Base-by-base conservation (phyloP, 75 land plant species). In the Chamaecyparis obtusa region DNA sequence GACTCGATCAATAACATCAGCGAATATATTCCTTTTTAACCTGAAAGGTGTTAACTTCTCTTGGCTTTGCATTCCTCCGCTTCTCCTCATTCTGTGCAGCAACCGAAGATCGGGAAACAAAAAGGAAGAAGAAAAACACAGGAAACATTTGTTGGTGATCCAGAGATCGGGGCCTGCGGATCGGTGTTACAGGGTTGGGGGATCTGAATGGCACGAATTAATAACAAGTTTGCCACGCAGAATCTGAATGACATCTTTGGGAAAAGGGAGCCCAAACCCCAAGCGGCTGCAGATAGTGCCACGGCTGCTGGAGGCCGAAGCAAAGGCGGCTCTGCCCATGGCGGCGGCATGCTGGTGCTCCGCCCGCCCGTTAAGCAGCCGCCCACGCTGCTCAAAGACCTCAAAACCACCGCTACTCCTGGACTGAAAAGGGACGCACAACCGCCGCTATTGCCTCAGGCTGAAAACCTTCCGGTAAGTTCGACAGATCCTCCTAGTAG, bases 181-280 rank as follows among this genome's bases (percentile, higher is more conserved):
- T 74, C 76, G 76, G 37, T 30, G 36, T 33, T 32, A 14, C 1
- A 13, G 0, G 1, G 33, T 74, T 21, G 83, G 21, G 54, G 15
- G 51, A 81, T 81, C 32, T 81, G 83, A 81, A 81, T 81, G 83
- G 83, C 83, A 81, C 41, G 83, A 46, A 46, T 81, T 13, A 78
- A 78, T 21, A 81, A 81, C 48, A 81, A 81, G 54, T 81, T 81
- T 41, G 83, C 83, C 54, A 41, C 83, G 10, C 83, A 81, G 83
- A 81, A 81, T 32, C 83, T 81, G 51, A 81, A 81, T 4, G 83
- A 81, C 83, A 81, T 81, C 83, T 81, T 46, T n/a, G 83, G 83
- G 16, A 81, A 81, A 41, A 81, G n/a, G 15, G 83, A 81, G 83
- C 83, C 51, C 49, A 81, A 81, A n/a, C 83, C 83, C 43, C 81